Evolutionary conservation across 331 rosid genomes (phyloP), one percentile per base, ranked within the genome.

Genomic region (Rosa hybrid): DNA sequence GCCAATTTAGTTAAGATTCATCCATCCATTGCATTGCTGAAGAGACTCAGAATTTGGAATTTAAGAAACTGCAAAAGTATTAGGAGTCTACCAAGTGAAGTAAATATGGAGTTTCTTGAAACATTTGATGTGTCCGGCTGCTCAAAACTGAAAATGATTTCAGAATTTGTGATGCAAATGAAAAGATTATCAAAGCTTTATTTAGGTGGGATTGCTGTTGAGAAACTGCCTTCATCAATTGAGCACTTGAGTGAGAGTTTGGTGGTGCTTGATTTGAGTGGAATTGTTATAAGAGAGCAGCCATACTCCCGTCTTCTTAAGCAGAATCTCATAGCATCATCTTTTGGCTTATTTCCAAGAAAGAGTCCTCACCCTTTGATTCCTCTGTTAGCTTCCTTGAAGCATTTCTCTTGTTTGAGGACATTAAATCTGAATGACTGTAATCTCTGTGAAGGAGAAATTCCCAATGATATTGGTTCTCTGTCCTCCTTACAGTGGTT

Each of bases 101-200:
- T 53, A 53, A 4, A 50, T 11, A 50, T 50, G 60, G 60, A 54
- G n/a, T 54, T 6, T 54, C 60, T 54, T 18, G 23, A 54, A 54
- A 54, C 8, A 3, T 62, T 62, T 25, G 38, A 62, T 25, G 39
- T 62, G 0, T 62, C 17, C 12, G 68, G 68, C 68, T 62, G 68
- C 39, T 62, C 68, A 62, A 62, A 62, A 1, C 68, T 62, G 68
- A 62, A 62, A 62, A 21, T 12, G 76, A 72, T 72, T 49, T 62
- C 76, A 4, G 62, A 8, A 48, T 72, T 72, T 72, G 5, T 25
- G 6, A 62, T 62, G 9, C 12, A 27, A 16, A 49, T 1, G 25
- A 72, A 72, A 8, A 72, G 5, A 23, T 49, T 72, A 18, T 49
- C 4, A 0, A 49, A 0, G 45, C 62, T 49, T 3, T 48, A 0